Base-by-base conservation (phyloP, 2,329 filamentous ascomycete genomes). In the Ascosphaera acerosa region DNA sequence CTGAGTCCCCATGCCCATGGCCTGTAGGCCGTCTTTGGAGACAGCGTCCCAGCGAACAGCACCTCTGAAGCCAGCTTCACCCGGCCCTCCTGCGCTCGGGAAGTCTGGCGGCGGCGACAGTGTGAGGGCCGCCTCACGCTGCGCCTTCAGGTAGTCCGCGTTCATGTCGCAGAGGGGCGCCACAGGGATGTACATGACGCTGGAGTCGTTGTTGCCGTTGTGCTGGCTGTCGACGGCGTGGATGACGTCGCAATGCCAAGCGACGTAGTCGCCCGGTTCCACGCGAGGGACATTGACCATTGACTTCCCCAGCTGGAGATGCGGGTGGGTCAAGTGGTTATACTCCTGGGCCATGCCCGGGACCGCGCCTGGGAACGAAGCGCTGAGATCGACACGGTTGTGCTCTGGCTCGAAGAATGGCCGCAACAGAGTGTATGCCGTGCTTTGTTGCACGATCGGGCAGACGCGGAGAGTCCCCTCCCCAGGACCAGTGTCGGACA, bases 151-250 rank as follows among this genome's bases (percentile, higher is more conserved):
- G 44, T 82, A 87, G 15, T 63, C 52, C 0, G 74, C 70, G 42
- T 87, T 91, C 23, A 59, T 53, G 32, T 72, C 65, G 1, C 80
- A 90, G 18, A 80, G 60, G 0, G 82, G 81, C 33, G 76, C 87
- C 0, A 77, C 71, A 0, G 82, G 81, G 33, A 92, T 90, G 44
- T 92, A 92, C 36, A 92, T 44, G 0, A 91, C 82, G 41, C 72
- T 81, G 0, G 76, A 80, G 48, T 92, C 82, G 0, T 56, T 50
- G 2, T 53, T 58, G 2, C 82, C 84, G 1, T 50, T 51, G 46
- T 92, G 82, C 1, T 70, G 58, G 39, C 67, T 71, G 52, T 92
- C 82, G 0, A 92, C 82, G 0, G 78, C 67, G 46, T 91, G 82
- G 30, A 89, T 74, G 9, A 59, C 46, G 36, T 82, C 76, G 47